These are phyloP conservation scores for Candolleomyces aberdarensis DNA, from an alignment of 768 basidiomycete genomes.

Conservation along the genomic window DNA sequence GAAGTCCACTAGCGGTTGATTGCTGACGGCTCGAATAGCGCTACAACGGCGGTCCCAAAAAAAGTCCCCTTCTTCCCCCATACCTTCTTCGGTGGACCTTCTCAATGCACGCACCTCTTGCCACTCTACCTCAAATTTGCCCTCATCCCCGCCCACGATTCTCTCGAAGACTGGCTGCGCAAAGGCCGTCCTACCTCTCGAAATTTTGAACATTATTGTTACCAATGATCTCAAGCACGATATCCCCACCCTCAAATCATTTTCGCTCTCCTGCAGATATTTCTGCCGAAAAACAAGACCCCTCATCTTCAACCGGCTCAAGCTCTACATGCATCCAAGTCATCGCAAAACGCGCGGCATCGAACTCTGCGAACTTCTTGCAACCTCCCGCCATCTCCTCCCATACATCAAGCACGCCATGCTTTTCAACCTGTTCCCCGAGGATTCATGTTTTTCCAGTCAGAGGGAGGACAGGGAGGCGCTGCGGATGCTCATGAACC, in stretches of 20 bases:
- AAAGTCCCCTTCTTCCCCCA: not conserved
- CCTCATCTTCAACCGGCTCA: not conserved
- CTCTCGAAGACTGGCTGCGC: not conserved
- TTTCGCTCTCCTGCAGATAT: conserved; percentile 4
- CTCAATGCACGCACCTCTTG: not conserved
- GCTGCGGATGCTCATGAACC: conserved; percentile 4
- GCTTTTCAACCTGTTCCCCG: conserved; percentile 2
- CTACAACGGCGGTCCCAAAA: not conserved
- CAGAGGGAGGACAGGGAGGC: not conserved
- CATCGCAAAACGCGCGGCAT: not conserved
- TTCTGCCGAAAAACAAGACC: not conserved
- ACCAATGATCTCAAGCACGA: not conserved
- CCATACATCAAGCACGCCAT: conserved; percentile 4
- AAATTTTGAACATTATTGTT: not conserved
- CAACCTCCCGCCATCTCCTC: not conserved
- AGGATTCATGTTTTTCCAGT: not conserved
- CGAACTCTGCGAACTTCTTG: not conserved
- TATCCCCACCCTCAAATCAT: not conserved
- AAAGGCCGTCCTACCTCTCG: not conserved
- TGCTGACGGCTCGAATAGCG: not conserved
- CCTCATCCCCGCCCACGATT: not conserved
- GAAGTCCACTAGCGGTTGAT: not conserved
- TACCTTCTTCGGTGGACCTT: not conserved
- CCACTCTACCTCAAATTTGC: not conserved
- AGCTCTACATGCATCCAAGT: not conserved